These are phyloP conservation scores for Backusella mclennaniae DNA, from an alignment of 192 early-diverging fungal genomes.

Conservation along the genomic window DNA sequence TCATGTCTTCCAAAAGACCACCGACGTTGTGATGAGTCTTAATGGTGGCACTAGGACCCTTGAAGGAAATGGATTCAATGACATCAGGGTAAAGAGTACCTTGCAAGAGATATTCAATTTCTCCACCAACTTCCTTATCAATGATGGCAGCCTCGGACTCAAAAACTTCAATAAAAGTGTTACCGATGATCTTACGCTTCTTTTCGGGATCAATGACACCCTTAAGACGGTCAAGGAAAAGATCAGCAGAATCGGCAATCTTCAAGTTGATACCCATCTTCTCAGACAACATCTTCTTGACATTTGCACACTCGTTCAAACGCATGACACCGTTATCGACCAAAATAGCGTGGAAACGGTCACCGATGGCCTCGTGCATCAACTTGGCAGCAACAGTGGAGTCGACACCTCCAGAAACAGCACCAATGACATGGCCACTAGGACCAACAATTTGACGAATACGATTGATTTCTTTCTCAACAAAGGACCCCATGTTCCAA, in stretches of 20 bases:
- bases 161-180: constrained; percentile 98
- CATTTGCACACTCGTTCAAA: constrained; percentile 87
- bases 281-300: constrained; percentile 81
- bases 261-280: constrained; percentile 96
- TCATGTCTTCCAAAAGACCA: constrained; percentile 95
- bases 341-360: constrained; percentile 97
- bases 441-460: constrained; percentile 90
- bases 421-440: constrained; percentile 91
- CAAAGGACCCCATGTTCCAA: constrained; percentile 98
- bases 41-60: constrained; percentile 98
- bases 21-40: constrained; percentile 99
- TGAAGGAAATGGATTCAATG: constrained; percentile 98
- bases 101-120: constrained; percentile 94
- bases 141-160: constrained; percentile 90
- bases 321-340: constrained; percentile 99
- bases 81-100: constrained; percentile 99
- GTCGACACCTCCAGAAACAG: constrained; percentile 97
- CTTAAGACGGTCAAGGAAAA: constrained; percentile 83
- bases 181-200: constrained; percentile 99
- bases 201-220: constrained; percentile 94
- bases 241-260: constrained; percentile 82
- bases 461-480: constrained; percentile 96
- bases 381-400: constrained; percentile 94
- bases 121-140: constrained; percentile 77
- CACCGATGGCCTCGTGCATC: constrained; percentile 97